Evolutionary conservation across 2,329 filamentous ascomycete species (phyloP).

Genomic region (Gremmenia infestans): DNA sequence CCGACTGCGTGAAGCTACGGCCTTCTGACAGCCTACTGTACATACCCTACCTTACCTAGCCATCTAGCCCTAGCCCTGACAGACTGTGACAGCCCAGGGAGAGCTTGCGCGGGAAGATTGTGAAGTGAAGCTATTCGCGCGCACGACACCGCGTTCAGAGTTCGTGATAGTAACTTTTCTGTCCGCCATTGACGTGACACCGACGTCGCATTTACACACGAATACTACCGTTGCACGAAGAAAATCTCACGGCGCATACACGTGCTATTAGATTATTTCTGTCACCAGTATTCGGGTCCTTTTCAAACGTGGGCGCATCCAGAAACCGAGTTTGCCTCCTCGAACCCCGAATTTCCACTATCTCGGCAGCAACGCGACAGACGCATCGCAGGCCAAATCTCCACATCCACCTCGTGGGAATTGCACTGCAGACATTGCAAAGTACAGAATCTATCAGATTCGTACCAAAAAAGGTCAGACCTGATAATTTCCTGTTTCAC

Average conservation of each 20-base stretch:
- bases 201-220: constrained; percentile 2
- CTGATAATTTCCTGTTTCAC: constrained; percentile 17
- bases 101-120: not conserved
- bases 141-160: not conserved
- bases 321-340: constrained; percentile 4
- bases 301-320: constrained; percentile 12
- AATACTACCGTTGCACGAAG: constrained; percentile 2
- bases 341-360: not conserved
- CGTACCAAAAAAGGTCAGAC: constrained; percentile 13
- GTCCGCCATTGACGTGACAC: constrained; percentile 13
- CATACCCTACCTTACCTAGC: too few species aligned
- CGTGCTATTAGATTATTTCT: constrained; percentile 12
- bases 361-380: constrained; percentile 7
- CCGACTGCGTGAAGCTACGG: constrained; percentile 18
- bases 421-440: constrained; percentile 1
- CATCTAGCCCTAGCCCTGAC: too few species aligned
- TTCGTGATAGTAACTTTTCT: not conserved
- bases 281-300: constrained; percentile 8
- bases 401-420: constrained; percentile 5
- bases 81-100: too few species aligned
- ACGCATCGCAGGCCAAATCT: not conserved
- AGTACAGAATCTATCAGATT: not conserved
- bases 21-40: not conserved
- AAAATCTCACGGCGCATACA: constrained; percentile 12
- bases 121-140: constrained; percentile 22